Evolutionary conservation across 495 filamentous ascomycete species (phyloP), one percentile per base, ranked within the genome.

Genomic region (Xeromyces bisporus): DNA sequence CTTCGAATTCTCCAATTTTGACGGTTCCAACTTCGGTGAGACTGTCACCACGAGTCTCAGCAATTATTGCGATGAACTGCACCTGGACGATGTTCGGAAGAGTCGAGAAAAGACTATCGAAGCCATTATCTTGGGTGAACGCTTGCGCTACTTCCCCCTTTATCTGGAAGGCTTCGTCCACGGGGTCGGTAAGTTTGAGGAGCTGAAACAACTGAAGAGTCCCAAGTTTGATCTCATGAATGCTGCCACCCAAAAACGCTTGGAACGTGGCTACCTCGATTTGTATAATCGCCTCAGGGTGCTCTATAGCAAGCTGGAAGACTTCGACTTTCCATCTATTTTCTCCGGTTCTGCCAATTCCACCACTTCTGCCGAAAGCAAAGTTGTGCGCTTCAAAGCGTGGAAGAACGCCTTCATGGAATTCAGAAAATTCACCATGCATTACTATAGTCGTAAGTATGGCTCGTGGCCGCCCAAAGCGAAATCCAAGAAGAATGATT

Each of bases 391-490:
- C n/a, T 97, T 85, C 58, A 80, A 82, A 38, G 63, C 64, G 24
- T 96, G 91, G 89, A 80, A 69, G 45, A 52, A 56, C 1, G 60
- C 72, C 1, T 94, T 87, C 48, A 53, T 65, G 27, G 64, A 71
- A 15, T 79, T 84, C 64, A 69, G 83, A 21, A 76, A 71, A 33
- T 77, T 79, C 38, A 66, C 79, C 10, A 60, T 93, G 29, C 58
- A 62, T 29, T 80, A 82, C 54, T 91, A 89, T 52, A 84, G 84
- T 44, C 54, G 72, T 28, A 67, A 71, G 30, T 91, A 92, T 46
- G 91, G 91, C 23, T 75, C 77, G 31, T 97, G 89, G 89, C 86
- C 91, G 12, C 89, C 91, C 21, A 89, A 86, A 48, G 84, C 83
- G 0, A 71, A 64, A 30, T 84, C 73, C 23, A 94, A 93, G 62